Evolutionary conservation across 2,329 filamentous ascomycete genomes (phyloP), one percentile per base, ranked within the genome.

Genomic region (Phoma herbarum): DNA sequence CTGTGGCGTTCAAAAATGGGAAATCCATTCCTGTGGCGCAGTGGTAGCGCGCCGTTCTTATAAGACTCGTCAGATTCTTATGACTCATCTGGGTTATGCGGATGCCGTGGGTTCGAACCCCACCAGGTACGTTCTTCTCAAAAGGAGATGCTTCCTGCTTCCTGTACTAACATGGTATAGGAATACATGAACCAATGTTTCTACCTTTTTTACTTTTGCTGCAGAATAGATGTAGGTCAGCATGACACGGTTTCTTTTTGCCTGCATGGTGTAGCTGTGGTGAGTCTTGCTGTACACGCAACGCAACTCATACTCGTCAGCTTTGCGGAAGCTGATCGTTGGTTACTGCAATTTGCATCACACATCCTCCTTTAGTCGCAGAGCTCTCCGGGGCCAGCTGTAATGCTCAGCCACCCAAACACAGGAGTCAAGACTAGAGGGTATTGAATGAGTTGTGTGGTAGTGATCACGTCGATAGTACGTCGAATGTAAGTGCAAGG

Each of bases 11-110:
- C 52, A 48, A 42, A 16, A 53, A 26, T 52, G 49, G 49, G 49
- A 22, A 45, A 52, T 3, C 28, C 23, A 75, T 69, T 75, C 72
- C 73, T 73, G 71, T 80, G 78, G 78, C 79, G 78, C 78, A 80
- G 79, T 80, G 78, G 79, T 80, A 81, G 79, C 79, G 79, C 78
- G 79, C 76, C 77, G 78, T 79, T 79, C 79, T 81, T 79, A 80
- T 81, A 80, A 70, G 64, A 61, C 61, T 73, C 68, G 69, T 74
- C 69, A 71, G 72, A 74, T 57, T 66, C 63, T 64, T 75, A 74
- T 75, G 73, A 67, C 67, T 68, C 62, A 67, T 69, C 73, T 64
- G 62, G 69, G 75, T 75, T 73, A 79, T 78, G 77, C 77, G 76
- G 77, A 80, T 78, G 77, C 75, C 78, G 77, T 74, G 76, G 77